Base-by-base conservation (phyloP, 768 basidiomycete genomes). In the Pleurotus tuoliensis region DNA sequence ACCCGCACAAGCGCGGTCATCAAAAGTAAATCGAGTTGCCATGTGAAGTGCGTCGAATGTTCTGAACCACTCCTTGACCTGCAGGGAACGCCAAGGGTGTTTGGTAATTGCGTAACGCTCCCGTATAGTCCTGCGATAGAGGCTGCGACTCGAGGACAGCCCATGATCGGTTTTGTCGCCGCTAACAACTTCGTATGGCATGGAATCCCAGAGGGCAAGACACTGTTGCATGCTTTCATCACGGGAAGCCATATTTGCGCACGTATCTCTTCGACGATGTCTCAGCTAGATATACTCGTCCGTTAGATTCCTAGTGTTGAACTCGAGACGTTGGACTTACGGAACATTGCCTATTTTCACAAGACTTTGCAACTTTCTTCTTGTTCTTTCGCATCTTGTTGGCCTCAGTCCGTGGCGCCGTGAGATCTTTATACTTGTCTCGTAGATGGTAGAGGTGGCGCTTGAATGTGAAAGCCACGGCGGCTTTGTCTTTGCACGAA, bases 31-130 rank as follows among this genome's bases (percentile, higher is more conserved):
- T 3, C 56, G 25, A 13, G 56, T 52, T 5, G 56, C 57, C 4
- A 60, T 39, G 43, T 57, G 56, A 43, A 60, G 47, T 15, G 22
- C n/a, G 37, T 60, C 59, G 22, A 60, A 54, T 38, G 22, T 51
- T 22, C 50, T 18, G 22, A 57, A 46, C 47, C 47, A 60, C 22
- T 37, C 25, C 7, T 25, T 38, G 18, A 57, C 46, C 11, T 45
- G 27, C 7, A 5, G 27, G 20, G 56, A 52, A 12, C 49, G 13
- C 59, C 59, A 60, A 13, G 41, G 41, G n/a, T 40, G 47, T 3
- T 51, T 60, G 16, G 48, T 47, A 13, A 60, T 53, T 12, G 37
- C 45, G 34, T 54, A 60, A 22, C 15, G 43, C 34, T 24, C 5
- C 27, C 7, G 27, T 30, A 30, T 5, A 30, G 27, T 30, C 27